Percentiles rank a stretch among this genome's conserved stretches.
Evolutionary conservation across 441 rosid species (phyloP).

Genomic region (Euphorbia schlechtendalii): DNA sequence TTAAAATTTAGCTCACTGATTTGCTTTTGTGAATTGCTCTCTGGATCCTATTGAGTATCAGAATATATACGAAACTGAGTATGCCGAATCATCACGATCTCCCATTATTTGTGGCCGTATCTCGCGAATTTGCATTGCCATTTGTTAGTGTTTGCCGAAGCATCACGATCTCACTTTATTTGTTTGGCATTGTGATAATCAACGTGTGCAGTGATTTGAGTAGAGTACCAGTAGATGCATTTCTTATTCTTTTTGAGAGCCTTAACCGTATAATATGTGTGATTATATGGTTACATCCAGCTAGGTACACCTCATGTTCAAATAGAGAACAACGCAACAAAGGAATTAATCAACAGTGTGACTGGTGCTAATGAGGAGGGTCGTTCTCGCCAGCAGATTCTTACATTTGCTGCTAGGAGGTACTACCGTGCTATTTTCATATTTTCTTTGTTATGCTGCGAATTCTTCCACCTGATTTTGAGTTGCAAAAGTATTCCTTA

Average conservation of each 20-base stretch:
- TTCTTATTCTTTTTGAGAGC: neutral
- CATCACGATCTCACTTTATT: too few species aligned
- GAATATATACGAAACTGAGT: neutral
- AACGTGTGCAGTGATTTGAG: neutral
- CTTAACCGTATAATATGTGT: neutral
- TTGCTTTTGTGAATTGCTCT: neutral
- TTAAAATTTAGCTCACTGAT: neutral
- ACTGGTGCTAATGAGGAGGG: conserved; percentile 90
- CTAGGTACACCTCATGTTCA: conserved; percentile 44
- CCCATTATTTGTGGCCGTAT: neutral
- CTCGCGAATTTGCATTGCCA: neutral
- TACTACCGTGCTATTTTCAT: conserved; percentile 36
- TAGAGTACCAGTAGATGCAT: neutral
- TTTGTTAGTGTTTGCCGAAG: neutral
- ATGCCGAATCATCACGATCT: neutral
- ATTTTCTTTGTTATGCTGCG: neutral
- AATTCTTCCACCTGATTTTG: conserved; percentile 6
- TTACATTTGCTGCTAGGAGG: conserved; percentile 98
- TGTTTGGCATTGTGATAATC: neutral
- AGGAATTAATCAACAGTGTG: conserved; percentile 82
- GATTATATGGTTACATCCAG: conserved; percentile 43
- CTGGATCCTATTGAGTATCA: neutral
- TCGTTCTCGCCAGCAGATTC: conserved; percentile 92
- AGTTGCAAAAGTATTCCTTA: neutral
- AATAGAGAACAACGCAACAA: conserved; percentile 61